phyloP scores from a whole-genome alignment of 179 eudicot species.

The Gypsophila paniculata region DNA sequence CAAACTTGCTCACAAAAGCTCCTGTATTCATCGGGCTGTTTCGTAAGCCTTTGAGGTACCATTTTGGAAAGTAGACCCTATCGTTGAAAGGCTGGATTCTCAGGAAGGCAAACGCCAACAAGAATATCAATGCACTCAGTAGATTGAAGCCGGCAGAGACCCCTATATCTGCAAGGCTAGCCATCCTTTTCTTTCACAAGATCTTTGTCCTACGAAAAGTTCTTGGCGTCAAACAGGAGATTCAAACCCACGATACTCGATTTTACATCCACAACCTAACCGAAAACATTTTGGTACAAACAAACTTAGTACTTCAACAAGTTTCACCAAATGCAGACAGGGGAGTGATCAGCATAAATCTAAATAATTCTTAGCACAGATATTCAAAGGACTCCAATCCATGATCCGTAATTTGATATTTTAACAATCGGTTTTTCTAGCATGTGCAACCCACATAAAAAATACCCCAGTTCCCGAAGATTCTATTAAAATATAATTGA shows the following conservation, averaged over 20 bases:
- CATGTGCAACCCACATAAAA: no score
- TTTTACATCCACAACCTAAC: background rate
- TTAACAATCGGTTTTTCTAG: background rate
- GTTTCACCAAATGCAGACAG: background rate
- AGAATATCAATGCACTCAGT: conserved; percentile 54
- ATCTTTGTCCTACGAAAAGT: background rate
- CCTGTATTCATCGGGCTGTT: conserved; percentile 45
- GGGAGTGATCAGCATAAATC: background rate
- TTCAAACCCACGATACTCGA: background rate
- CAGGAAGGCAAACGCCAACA: conserved; percentile 61
- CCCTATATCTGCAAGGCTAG: conserved; percentile 52
- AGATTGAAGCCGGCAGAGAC: conserved; percentile 57
- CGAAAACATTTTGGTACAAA: background rate
- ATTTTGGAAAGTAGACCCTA: conserved; percentile 79
- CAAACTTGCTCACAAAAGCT: conserved; percentile 40
- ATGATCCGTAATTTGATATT: background rate
- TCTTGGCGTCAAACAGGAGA: background rate
- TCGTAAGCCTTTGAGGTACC: conserved; percentile 70
- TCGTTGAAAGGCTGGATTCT: conserved; percentile 78
- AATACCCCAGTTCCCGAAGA: no score
- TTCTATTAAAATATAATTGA: no score
- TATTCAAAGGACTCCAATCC: no score
- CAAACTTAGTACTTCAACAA: background rate
- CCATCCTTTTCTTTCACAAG: conserved; percentile 37
- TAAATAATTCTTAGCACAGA: background rate